Conservation (phyloP, 371 early-diverging fungal species). For the Syncephalastrum sp. region DNA sequence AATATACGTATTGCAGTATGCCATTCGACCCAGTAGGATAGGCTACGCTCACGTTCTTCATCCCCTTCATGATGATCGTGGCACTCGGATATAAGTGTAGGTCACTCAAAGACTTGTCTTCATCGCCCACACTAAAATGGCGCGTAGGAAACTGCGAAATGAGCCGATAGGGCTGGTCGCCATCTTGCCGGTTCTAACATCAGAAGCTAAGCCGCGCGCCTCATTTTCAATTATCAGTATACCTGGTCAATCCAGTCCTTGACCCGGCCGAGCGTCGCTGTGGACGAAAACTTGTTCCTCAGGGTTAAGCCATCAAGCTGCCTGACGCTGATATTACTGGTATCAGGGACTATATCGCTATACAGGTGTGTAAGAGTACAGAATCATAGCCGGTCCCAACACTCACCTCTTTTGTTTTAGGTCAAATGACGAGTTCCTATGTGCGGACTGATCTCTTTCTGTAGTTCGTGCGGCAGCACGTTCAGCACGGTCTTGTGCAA, state of each 20-base stretch:
- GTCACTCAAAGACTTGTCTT: conserved; percentile 35
- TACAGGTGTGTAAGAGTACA: background rate
- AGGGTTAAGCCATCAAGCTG: conserved; percentile 45
- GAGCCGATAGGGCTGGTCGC: conserved; percentile 38
- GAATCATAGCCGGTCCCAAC: background rate
- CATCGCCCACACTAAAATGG: conserved; percentile 42
- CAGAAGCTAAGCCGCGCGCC: background rate
- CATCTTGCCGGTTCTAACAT: conserved; percentile 34
- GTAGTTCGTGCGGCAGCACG: conserved; percentile 24
- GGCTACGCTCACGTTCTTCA: conserved; percentile 29
- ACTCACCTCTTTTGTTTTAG: background rate
- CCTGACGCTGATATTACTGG: conserved; percentile 39
- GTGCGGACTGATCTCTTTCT: background rate
- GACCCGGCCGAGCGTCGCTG: conserved; percentile 30
- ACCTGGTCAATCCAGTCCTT: conserved; percentile 43
- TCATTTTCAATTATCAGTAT: background rate
- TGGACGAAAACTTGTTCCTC: conserved; percentile 36
- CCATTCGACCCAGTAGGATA: conserved; percentile 15
- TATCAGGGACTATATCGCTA: conserved; percentile 7
- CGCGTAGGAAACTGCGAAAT: conserved; percentile 47
- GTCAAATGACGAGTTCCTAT: background rate
- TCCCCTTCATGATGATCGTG: conserved; percentile 54
- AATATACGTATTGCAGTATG: conserved; percentile 24
- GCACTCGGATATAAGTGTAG: conserved; percentile 56
- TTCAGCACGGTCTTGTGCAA: conserved; percentile 45